phyloP scores from a whole-genome alignment of 192 early-diverging fungal genomes.

The Kappamyces sp. region DNA sequence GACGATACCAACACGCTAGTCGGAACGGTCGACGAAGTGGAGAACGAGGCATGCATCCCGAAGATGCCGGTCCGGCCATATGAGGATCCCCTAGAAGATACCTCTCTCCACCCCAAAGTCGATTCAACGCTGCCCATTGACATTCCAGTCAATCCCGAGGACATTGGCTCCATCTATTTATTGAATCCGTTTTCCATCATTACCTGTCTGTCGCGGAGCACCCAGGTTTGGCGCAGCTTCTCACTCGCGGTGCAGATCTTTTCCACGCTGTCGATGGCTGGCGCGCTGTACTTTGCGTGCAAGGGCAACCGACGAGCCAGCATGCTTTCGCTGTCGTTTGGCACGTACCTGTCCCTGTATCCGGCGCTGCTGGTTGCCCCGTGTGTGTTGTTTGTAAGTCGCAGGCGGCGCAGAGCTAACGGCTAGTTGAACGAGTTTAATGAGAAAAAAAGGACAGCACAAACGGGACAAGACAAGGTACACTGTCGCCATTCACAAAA shows the following conservation, averaged over 20 bases:
- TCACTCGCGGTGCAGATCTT: conserved; percentile 64
- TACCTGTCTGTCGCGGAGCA: conserved; percentile 54
- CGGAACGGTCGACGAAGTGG: conserved; percentile 9
- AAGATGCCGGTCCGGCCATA: not conserved
- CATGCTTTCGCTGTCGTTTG: conserved; percentile 70
- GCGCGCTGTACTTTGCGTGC: conserved; percentile 61
- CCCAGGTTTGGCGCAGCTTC: conserved; percentile 17
- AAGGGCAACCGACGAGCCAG: conserved; percentile 46
- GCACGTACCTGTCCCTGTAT: conserved; percentile 81
- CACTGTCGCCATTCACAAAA: not conserved
- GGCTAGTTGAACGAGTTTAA: not conserved
- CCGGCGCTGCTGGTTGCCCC: conserved; percentile 75
- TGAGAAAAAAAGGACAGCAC: not conserved
- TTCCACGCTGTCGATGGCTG: conserved; percentile 67
- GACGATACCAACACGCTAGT: conserved; percentile 10
- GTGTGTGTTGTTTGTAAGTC: conserved; percentile 40
- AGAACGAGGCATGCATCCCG: conserved; percentile 1
- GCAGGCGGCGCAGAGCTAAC: not conserved
- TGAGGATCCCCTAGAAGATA: conserved; percentile 4
- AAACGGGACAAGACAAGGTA: not conserved
- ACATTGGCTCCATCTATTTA: conserved; percentile 52
- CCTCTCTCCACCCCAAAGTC: not conserved
- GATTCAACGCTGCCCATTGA: conserved; percentile 34
- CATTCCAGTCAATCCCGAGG: conserved; percentile 30
- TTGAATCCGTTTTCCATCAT: conserved; percentile 80